Evolutionary conservation across 2,329 filamentous ascomycete genomes (phyloP).

Genomic region (Phialophora chinensis): DNA sequence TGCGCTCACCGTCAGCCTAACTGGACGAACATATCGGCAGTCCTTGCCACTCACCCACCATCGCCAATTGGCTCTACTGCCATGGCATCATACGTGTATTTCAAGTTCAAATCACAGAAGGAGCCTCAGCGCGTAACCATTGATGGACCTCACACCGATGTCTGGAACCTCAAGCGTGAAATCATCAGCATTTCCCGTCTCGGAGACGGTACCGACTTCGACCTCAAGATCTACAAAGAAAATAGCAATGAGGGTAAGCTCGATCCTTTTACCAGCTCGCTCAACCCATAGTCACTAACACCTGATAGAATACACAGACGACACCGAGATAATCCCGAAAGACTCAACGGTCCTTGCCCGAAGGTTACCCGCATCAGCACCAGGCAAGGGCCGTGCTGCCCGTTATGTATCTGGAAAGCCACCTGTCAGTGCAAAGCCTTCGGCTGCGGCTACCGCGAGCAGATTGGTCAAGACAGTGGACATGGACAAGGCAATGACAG

Average conservation of each 20-base stretch:
- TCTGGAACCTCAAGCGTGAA: conserved; percentile 98
- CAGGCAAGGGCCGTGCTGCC: conserved; percentile 86
- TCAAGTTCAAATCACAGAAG: conserved; percentile 99
- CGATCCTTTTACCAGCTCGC: no score
- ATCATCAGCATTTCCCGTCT: conserved; percentile 94
- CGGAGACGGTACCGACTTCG: conserved; percentile 94
- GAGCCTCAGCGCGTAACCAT: conserved; percentile 94
- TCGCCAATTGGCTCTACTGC: conserved; percentile 42
- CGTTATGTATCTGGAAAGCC: conserved; percentile 97
- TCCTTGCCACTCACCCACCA: conserved; percentile 11
- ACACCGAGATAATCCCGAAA: conserved; percentile 94
- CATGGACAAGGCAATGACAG: conserved; percentile 81
- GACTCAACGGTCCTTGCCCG: conserved; percentile 92
- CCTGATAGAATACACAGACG: conserved; percentile 85
- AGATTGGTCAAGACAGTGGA: conserved; percentile 47
- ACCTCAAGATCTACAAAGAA: conserved; percentile 91
- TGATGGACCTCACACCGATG: conserved; percentile 95
- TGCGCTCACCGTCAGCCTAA: conserved; percentile 12
- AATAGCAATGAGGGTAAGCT: conserved; percentile 84
- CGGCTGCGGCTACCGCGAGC: conserved; percentile 54
- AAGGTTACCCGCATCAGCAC: conserved; percentile 80
- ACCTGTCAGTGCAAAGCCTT: conserved; percentile 78
- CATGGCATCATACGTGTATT: conserved; percentile 98
- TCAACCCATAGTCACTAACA: conserved; percentile 41
- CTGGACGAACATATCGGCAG: conserved; percentile 14